Percentiles rank a stretch among this genome's conserved stretches.
These are phyloP conservation scores for Geotrichum candidum DNA, from an alignment of 1,139 yeast genomes.

Conservation along the genomic window DNA sequence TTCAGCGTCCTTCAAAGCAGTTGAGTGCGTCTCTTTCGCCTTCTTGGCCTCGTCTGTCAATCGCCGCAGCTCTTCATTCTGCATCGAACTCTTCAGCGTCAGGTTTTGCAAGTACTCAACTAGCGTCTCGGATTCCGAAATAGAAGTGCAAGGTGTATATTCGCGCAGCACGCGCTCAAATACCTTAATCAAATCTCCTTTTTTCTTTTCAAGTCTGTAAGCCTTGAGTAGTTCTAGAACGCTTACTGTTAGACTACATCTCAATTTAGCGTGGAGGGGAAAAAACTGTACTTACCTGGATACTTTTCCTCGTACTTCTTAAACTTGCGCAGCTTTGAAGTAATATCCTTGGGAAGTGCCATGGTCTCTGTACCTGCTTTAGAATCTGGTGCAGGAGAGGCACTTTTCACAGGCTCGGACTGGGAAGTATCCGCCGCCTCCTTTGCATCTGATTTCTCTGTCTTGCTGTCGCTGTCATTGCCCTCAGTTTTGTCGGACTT, in stretches of 20 bases:
- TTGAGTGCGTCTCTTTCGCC: slow-evolving; percentile 6
- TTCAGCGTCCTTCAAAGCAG: slow-evolving; percentile 4
- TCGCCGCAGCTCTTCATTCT: slow-evolving; percentile 47
- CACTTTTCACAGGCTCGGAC: neutral
- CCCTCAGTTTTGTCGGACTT: neutral
- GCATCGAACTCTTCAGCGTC: slow-evolving; percentile 53
- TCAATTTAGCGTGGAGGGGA: neutral
- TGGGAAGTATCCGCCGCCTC: neutral
- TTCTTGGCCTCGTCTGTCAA: slow-evolving; percentile 20
- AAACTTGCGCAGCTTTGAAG: slow-evolving; percentile 65
- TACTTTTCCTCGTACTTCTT: slow-evolving; percentile 85
- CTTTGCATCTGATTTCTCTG: neutral
- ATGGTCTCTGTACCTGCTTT: neutral
- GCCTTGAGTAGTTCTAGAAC: slow-evolving; percentile 55
- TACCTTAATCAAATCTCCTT: slow-evolving; percentile 51
- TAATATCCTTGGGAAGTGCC: slow-evolving; percentile 49
- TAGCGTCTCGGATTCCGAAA: slow-evolving; percentile 63
- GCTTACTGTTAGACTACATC: neutral
- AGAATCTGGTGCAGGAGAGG: neutral
- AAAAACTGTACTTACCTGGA: slow-evolving; percentile 39
- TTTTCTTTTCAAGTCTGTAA: slow-evolving; percentile 71
- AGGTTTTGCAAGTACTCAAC: slow-evolving; percentile 66
- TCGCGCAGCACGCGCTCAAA: slow-evolving; percentile 74
- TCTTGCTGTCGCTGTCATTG: neutral
- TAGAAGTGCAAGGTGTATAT: slow-evolving; percentile 70